phyloP scores from a whole-genome alignment of 768 basidiomycete species.

The Lyophyllum atratum region DNA sequence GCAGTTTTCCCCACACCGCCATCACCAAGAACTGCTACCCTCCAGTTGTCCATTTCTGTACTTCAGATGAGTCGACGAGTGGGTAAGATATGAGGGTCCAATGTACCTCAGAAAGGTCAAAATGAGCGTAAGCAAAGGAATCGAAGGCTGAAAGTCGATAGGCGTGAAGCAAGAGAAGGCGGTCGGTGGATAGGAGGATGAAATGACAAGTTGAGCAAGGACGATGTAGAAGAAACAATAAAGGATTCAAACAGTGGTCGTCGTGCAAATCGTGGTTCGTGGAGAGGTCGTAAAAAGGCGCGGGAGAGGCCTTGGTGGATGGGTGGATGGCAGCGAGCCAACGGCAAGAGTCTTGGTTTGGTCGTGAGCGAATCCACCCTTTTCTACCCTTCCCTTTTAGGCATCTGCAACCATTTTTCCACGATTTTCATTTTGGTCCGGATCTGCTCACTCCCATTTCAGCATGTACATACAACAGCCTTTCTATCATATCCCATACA shows the following conservation, averaged over 20 bases:
- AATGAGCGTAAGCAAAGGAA: conserved; percentile 31
- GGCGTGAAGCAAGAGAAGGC: conserved; percentile 11
- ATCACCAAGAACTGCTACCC: conserved; percentile 94
- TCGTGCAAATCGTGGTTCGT: conserved; percentile 55
- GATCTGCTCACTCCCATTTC: conserved; percentile 1
- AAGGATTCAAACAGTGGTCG: conserved; percentile 39
- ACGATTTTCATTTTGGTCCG: conserved; percentile 15
- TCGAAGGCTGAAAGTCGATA: conserved; percentile 23
- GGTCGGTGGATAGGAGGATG: conserved; percentile 31
- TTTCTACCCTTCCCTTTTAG: conserved; percentile 30
- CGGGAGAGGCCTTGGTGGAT: conserved; percentile 30
- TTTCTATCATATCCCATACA: neutral
- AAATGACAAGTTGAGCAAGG: conserved; percentile 24
- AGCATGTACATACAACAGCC: neutral
- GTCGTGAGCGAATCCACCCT: conserved; percentile 32
- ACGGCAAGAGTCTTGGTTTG: conserved; percentile 35
- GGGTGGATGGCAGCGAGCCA: conserved; percentile 34
- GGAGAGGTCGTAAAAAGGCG: conserved; percentile 59
- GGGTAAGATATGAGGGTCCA: conserved; percentile 10
- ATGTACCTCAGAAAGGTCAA: conserved; percentile 33
- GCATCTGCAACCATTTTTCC: conserved; percentile 16
- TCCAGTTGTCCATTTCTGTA: conserved; percentile 86
- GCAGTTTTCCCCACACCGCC: conserved; percentile 98
- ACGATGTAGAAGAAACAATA: conserved; percentile 43
- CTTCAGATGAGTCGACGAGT: conserved; percentile 18